phyloP scores from a whole-genome alignment of 768 basidiomycete genomes.

The Lentinula guzmanii region DNA sequence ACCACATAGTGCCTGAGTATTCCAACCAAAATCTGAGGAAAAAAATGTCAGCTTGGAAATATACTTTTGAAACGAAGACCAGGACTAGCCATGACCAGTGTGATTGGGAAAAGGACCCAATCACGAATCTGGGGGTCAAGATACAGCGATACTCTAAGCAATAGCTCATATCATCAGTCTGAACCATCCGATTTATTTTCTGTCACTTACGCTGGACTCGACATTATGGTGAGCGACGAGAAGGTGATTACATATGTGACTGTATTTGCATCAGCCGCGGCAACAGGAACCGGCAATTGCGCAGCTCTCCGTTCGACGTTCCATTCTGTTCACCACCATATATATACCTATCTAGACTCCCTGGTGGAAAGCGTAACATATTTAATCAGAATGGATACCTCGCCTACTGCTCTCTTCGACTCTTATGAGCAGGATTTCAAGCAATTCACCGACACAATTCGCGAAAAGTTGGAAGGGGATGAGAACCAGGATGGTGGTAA shows the following conservation, averaged over 20 bases:
- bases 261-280: background rate
- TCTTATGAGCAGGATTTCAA: constrained; percentile 91
- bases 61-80: background rate
- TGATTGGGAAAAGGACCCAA: constrained; percentile 94
- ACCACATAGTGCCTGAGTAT: constrained; percentile 91
- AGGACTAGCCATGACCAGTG: constrained; percentile 82
- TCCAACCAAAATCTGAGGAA: constrained; percentile 78
- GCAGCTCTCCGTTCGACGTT: background rate
- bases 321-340: constrained; percentile 12
- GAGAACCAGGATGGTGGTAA: constrained; percentile 66
- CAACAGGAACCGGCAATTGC: background rate
- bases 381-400: constrained; percentile 59
- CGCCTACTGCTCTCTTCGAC: constrained; percentile 82
- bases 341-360: constrained; percentile 12
- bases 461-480: constrained; percentile 70
- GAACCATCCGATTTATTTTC: no score
- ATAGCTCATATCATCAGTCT: background rate
- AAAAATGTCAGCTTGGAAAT: background rate
- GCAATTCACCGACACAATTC: constrained; percentile 71
- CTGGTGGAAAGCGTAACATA: constrained; percentile 21
- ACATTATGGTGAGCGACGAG: constrained; percentile 25
- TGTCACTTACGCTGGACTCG: constrained; percentile 36
- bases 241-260: background rate
- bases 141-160: constrained; percentile 48
- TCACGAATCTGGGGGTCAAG: constrained; percentile 95